Conservation (phyloP, 176 grass and related monocot species). For the Aegilops umbellulata region DNA sequence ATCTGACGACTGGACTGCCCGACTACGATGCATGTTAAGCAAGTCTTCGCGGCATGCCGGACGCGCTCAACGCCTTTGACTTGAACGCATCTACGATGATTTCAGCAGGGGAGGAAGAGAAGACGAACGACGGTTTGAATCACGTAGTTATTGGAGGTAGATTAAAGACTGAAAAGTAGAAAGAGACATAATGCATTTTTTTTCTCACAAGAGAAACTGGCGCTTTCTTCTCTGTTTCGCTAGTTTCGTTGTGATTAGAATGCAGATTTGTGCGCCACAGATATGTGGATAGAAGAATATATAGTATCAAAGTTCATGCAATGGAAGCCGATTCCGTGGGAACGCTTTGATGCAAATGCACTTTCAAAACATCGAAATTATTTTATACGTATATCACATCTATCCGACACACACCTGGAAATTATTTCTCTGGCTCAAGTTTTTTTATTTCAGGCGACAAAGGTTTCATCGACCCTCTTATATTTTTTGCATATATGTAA, state of each 20-base stretch:
- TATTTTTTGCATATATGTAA: background rate
- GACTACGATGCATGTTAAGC: background rate
- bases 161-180: background rate
- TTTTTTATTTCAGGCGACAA: no score
- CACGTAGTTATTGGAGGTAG: background rate
- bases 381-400: background rate
- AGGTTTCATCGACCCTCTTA: no score
- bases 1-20: slow-evolving; percentile 5
- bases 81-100: background rate
- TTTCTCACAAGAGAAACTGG: background rate
- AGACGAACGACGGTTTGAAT: background rate
- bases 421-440: no score
- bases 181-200: background rate
- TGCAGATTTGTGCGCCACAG: background rate
- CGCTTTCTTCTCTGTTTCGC: background rate
- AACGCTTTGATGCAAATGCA: background rate
- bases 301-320: background rate
- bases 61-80: slow-evolving; percentile 24
- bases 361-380: background rate
- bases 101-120: background rate
- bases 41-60: background rate
- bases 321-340: background rate
- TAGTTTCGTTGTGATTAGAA: background rate
- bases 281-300: background rate
- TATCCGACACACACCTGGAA: no score